Base-by-base conservation (phyloP, 768 basidiomycete genomes). In the Tulasnella sp. region DNA sequence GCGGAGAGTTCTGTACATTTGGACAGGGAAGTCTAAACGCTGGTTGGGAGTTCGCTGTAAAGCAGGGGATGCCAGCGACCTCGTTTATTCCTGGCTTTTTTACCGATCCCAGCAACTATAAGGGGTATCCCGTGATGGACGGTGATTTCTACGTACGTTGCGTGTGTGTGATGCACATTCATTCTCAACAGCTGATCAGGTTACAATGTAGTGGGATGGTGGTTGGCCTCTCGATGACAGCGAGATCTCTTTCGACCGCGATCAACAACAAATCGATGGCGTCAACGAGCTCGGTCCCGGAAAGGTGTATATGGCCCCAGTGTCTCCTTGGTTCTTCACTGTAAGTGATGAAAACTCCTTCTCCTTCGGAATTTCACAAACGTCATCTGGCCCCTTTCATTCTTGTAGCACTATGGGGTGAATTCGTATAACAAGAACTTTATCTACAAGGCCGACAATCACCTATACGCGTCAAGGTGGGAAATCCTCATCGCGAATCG, bases 271-370 rank as follows among this genome's bases (percentile, higher is more conserved):
- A 66, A 56, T 66, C 63, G 53, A 62, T 53, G 42, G 60, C 63
- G 56, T 45, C 34, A 38, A 52, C 9, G 19, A 31, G 34, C 10
- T 42, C 8, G 25, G 27, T 59, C 34, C 34, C 7, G 66, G 65
- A 48, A 65, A 66, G 59, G 63, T 70, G 3, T 78, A 79, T 64
- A 75, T 78, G 69, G 74, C 74, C 4, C 72, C 83, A 12, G 80
- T 82, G 27, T 81, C 84, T 10, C 83, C 86, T 12, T 82, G 83
- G 79, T 89, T 89, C 73, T 88, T 85, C 68, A 85, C 86, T 2
- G 58, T 67, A 46, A n/a, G 63, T 60, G 7, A 38, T 19, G 12
- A n/a, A 10, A 8, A 5, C n/a, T 10, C 19, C 10, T 19, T 48
- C 34, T 4, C 9, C 17, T 54, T 11, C 29, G 11, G 41, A 24